phyloP scores from a whole-genome alignment of 306 rosid species.

The Quercus cerris region DNA sequence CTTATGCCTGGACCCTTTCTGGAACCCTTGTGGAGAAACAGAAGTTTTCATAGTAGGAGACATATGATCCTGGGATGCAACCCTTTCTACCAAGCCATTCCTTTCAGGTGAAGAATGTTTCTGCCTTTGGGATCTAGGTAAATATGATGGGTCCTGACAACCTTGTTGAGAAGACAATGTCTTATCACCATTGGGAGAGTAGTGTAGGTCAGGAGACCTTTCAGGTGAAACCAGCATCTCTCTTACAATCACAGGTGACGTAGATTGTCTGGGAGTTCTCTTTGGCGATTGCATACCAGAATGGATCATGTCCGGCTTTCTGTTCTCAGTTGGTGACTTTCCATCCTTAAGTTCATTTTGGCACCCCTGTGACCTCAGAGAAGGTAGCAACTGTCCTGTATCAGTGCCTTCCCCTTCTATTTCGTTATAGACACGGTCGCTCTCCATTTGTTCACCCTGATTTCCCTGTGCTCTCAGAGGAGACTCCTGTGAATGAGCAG shows the following conservation, averaged over 20 bases:
- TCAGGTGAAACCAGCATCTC: background rate
- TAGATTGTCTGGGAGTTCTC: background rate
- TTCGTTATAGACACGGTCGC: background rate
- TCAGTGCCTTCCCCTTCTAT: background rate
- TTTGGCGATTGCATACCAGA: background rate
- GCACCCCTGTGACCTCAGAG: background rate
- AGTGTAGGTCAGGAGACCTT: background rate
- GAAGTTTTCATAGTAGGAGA: background rate
- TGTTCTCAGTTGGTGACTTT: background rate
- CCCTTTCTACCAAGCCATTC: background rate
- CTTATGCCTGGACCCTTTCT: background rate
- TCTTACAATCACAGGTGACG: background rate
- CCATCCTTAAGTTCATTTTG: background rate
- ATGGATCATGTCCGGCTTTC: background rate
- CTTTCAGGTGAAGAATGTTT: conserved; percentile 1
- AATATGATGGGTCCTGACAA: background rate
- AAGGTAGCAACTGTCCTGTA: background rate
- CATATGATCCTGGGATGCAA: background rate
- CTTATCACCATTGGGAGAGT: background rate
- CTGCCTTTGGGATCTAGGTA: background rate
- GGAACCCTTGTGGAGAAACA: background rate
- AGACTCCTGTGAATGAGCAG: conserved; percentile 9
- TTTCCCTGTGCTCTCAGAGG: background rate
- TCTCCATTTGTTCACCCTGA: background rate
- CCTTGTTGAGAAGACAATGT: background rate